Base-by-base conservation (phyloP, 2,329 filamentous ascomycete genomes). In the Emericellopsis atlantica region DNA sequence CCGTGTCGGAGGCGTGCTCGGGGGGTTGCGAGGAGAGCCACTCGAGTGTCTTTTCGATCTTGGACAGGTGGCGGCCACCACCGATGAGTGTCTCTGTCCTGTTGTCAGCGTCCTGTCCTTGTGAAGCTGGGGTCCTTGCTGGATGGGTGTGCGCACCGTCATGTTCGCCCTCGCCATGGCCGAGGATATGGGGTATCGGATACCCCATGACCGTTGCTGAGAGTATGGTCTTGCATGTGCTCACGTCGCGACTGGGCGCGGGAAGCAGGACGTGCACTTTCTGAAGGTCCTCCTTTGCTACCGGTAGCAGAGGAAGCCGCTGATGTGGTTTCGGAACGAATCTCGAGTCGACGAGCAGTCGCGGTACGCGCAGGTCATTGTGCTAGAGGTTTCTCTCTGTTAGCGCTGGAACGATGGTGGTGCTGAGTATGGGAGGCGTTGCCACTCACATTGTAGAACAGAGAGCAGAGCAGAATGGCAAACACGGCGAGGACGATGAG, bases 201-300 rank as follows among this genome's bases (percentile, higher is more conserved):
- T 59, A 58, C 11, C 49, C 53, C 18, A 55, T 44, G 4, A 54
- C 47, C 5, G 48, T 40, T 24, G 52, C 44, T 2, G 54, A 53
- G 21, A 58, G 50, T 15, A 59, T 43, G 9, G 52, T 56, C 48
- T 58, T 59, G 51, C 55, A 59, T 6, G 58, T 42, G 36, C 49
- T 48, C 32, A 51, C 41, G 31, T 48, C 45, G 33, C 46, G 44
- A 6, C 47, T 39, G n/a, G 55, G 51, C 6, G 51, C 51, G 1
- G 53, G 51, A 1, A 57, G 47, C 9, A 59, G 43, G 4, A 58
- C 40, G 26, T 55, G 52, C n/a, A 54, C 23, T 33, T 40, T 43
- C 22, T 35, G 22, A 9, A 44, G 29, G 31, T 41, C 33, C 3
- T 44, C 42, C 5, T 21, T n/a, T 15, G 26, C 33, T 14, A 24